A percentile compares a stretch with the other conserved stretches of the same genome.
phyloP scores from a whole-genome alignment of 2,329 filamentous ascomycete genomes.

The Claviceps sp. region DNA sequence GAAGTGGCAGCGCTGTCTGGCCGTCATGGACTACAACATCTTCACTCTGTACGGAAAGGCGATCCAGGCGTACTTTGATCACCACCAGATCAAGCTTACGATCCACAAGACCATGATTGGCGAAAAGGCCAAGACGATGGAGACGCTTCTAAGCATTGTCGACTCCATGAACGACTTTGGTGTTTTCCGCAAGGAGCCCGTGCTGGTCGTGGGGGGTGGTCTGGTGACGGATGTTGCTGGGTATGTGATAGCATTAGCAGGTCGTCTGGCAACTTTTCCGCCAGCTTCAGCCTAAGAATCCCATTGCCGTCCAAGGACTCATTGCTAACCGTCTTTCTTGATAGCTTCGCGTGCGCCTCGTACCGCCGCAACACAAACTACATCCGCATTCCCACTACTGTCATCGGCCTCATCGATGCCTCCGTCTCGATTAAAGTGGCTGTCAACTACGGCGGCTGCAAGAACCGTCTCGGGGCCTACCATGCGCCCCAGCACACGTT shows the following conservation, averaged over 20 bases:
- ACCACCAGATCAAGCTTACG: conserved; percentile 46
- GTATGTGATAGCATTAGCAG: conserved; percentile 28
- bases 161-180: conserved; percentile 65
- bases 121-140: conserved; percentile 62
- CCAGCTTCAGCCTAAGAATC: too few relatives aligned
- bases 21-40: conserved; percentile 60
- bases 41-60: conserved; percentile 52
- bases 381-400: conserved; percentile 60
- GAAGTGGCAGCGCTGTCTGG: conserved; percentile 50
- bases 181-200: conserved; percentile 54
- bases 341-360: conserved; percentile 54
- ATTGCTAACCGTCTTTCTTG: neutral
- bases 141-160: conserved; percentile 54
- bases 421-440: conserved; percentile 68
- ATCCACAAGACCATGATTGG: conserved; percentile 63
- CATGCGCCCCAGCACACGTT: conserved; percentile 61
- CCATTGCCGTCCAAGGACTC: too few relatives aligned
- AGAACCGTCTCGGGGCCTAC: conserved; percentile 61
- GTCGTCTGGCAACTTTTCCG: neutral
- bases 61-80: conserved; percentile 54
- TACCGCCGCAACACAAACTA: conserved; percentile 63
- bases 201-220: conserved; percentile 53
- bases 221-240: conserved; percentile 63
- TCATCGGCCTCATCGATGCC: conserved; percentile 63
- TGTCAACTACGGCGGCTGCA: conserved; percentile 64